These are phyloP conservation scores for Metschnikowia rubicola DNA, from an alignment of 805 yeast species.

Conservation along the genomic window DNA sequence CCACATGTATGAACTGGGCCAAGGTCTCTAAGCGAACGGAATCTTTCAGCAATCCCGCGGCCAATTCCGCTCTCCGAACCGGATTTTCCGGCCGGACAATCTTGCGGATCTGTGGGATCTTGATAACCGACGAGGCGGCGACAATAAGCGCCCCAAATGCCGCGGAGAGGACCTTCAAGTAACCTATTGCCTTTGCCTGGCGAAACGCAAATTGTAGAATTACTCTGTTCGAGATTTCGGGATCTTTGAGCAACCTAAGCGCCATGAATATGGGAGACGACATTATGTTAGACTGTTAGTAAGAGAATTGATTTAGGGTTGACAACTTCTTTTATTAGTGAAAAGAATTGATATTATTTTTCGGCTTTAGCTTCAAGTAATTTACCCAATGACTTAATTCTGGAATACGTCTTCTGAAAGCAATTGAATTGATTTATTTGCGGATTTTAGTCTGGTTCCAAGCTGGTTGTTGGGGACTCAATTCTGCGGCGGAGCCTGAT, in stretches of 20 bases:
- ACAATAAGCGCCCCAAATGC: conserved; percentile 34
- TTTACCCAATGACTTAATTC: no score
- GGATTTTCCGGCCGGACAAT: conserved; percentile 27
- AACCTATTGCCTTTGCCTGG: conserved; percentile 33
- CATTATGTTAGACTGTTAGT: conserved; percentile 1
- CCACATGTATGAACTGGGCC: conserved; percentile 36
- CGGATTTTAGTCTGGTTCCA: no score
- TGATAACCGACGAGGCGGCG: conserved; percentile 36
- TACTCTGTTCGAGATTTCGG: conserved; percentile 37
- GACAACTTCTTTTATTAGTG: no score
- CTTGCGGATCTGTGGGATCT: conserved; percentile 40
- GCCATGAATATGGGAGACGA: conserved; percentile 16
- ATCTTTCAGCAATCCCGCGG: conserved; percentile 35
- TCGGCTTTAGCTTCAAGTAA: no score
- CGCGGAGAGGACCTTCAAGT: conserved; percentile 31
- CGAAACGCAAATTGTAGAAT: conserved; percentile 37
- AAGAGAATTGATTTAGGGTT: no score
- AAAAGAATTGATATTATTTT: no score
- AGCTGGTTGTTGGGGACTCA: no score
- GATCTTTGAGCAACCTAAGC: conserved; percentile 34
- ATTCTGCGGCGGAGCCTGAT: no score
- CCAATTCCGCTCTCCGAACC: conserved; percentile 27
- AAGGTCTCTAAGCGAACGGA: conserved; percentile 36
- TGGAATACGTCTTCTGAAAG: no score
- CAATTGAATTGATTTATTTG: no score